These are phyloP conservation scores for Lodderomyces pseudojiufengensis DNA, from an alignment of 1,139 yeast species.

Conservation along the genomic window DNA sequence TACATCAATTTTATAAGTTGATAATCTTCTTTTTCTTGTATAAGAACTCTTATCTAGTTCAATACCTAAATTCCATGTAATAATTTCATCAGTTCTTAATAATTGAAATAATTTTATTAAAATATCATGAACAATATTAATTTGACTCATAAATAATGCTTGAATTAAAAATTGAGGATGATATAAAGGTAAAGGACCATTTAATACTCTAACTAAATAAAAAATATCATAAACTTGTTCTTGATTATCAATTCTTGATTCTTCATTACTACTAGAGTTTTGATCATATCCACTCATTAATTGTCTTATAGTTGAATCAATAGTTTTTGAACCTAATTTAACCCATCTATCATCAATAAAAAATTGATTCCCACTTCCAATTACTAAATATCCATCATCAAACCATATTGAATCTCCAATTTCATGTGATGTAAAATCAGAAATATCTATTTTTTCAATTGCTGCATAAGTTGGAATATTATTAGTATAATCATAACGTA, in stretches of 20 bases:
- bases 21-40: conserved; percentile 19
- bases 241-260: conserved; percentile 14
- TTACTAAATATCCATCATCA: conserved; percentile 69
- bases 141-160: conserved; percentile 61
- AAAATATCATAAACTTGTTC: conserved; percentile 31
- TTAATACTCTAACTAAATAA: conserved; percentile 68
- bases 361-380: conserved; percentile 88
- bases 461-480: conserved; percentile 73
- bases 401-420: conserved; percentile 92
- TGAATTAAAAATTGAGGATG: conserved; percentile 91
- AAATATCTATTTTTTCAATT: conserved; percentile 68
- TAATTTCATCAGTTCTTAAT: conserved; percentile 37
- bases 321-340: conserved; percentile 26
- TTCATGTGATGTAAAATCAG: conserved; percentile 66
- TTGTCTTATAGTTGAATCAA: conserved; percentile 38
- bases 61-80: conserved; percentile 37
- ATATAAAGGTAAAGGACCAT: conserved; percentile 86
- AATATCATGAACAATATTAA: conserved; percentile 54
- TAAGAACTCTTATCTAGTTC: conserved; percentile 23
- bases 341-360: conserved; percentile 72
- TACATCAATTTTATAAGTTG: conserved; percentile 20
- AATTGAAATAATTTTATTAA: conserved; percentile 50
- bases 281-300: conserved; percentile 46
- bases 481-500: conserved; percentile 86
- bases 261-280: too few species aligned